Evolutionary conservation across 805 yeast species (phyloP), one percentile per base, ranked within the genome.

Genomic region (Ascoidea asiatica): DNA sequence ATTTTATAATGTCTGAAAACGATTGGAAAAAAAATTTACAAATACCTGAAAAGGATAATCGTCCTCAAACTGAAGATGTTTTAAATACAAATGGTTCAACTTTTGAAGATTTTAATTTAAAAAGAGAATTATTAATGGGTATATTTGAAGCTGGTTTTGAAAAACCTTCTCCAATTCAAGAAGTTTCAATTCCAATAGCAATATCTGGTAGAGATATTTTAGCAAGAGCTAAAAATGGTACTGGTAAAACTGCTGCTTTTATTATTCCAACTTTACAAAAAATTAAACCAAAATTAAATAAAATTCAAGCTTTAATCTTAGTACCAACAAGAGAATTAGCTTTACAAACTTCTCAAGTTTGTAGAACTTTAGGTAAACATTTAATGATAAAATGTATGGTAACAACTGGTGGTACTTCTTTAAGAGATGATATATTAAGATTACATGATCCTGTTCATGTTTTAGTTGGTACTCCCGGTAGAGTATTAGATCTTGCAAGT

Each of bases 311-410:
- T 5, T 74, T 92, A 48, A 86, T 92, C 47, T 73, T 92, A 62
- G 95, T 92, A 21, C 98, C 98, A 55, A 92, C 98, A 13, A 84
- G 98, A 74, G 98, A 92, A 64, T 76, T 92, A 58, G 98, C 98
- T 3, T 72, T 92, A 56, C 98, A 92, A 66, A 92, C 97, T 5
- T 87, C 97, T 8, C 97, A 90, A 63, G 98, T 92, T 29, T 95
- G 92, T 45, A 82, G 90, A 64, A 89, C 97, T 11, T 72, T 92
- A 50, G 97, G 97, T 48, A 88, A 88, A 61, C 97, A 92, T 63
- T 70, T 92, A 63, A 90, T 88, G 29, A 70, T 88, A 52, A 81
- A 89, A 60, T 87, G 92, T 58, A 90, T 92, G 97, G 97, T 90
- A 46, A 82, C 97, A 64, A 92, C 97, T 11, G 98, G 98, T 63